These are phyloP conservation scores for Heliamphora pulchella DNA, from an alignment of 179 eudicot species.

Conservation along the genomic window DNA sequence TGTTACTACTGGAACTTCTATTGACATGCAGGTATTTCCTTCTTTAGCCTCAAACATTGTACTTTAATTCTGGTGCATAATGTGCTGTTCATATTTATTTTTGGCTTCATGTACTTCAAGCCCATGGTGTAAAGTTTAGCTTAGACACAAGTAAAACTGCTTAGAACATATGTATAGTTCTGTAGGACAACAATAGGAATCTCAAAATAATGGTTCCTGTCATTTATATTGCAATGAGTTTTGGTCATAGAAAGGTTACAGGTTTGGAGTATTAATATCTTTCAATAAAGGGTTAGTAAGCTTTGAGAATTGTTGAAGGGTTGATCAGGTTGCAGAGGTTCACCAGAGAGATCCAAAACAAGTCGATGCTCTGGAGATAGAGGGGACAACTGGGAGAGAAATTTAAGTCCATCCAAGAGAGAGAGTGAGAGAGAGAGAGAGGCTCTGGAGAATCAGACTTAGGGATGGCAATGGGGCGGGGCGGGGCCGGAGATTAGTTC, in stretches of 20 bases:
- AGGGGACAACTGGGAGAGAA: no score
- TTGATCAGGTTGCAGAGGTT: no score
- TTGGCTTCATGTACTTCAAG: neutral
- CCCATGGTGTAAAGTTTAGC: neutral
- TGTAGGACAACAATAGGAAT: neutral
- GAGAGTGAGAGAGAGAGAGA: no score
- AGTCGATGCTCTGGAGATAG: no score
- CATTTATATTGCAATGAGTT: neutral
- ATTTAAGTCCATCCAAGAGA: no score
- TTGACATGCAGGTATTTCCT: slow-evolving; percentile 72
- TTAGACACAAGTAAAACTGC: neutral
- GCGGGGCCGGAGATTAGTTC: no score
- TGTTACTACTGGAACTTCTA: slow-evolving; percentile 95
- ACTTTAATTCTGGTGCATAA: neutral
- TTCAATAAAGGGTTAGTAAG: neutral
- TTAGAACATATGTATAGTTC: neutral
- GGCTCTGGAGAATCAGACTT: no score
- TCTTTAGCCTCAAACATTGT: neutral
- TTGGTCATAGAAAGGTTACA: neutral
- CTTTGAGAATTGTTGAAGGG: no score
- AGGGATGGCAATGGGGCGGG: no score
- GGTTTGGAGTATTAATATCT: neutral
- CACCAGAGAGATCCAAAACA: no score
- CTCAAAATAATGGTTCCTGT: neutral
- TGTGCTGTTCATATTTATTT: neutral